Base-by-base conservation (phyloP, 2,329 filamentous ascomycete genomes). In the Elsinoe perseae region DNA sequence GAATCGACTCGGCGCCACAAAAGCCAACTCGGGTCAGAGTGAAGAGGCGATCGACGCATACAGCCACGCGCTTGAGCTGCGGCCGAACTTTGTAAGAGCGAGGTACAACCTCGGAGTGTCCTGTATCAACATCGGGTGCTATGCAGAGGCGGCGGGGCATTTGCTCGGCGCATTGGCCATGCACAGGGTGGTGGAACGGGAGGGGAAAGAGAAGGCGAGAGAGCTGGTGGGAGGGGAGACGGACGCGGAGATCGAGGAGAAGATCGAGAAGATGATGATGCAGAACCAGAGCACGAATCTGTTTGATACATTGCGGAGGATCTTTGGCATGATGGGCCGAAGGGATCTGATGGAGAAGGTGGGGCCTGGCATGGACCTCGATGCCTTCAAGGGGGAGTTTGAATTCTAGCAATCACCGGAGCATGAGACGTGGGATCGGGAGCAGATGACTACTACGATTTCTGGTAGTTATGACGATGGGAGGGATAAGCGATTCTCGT, bases 11-110 rank as follows among this genome's bases (percentile, higher is more conserved):
- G 93, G 93, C 40, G 93, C 93, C 1, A 98, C 93, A 0, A 84
- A 98, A 4, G 93, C 93, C 64, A 98, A 98, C 77, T 90, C 85
- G 52, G 92, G 92, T 44, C 87, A 90, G 58, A 88, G 84, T 55
- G 93, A 98, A 73, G 93, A 98, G 72, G 93, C 93, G 58, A 98
- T 98, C 65, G 87, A 91, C 43, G 93, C 93, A 0, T 98, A 98
- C 72, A 90, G 95, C 66, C 89, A 92, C 68, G 93, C 93, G 0
- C 81, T 98, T 7, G 86, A 84, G 42, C 81, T 96, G 59, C 87
- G 91, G 57, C 89, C 92, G 56, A 98, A 98, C 75, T 98, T 98
- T 68, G 95, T 98, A 16, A 87, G 93, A 58, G 93, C 93, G 2
- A 82, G 93, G 43, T 98, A 98, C 76, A 98, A 98, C 72, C 82